phyloP scores from a whole-genome alignment of 2,329 filamentous ascomycete genomes.

The Cladosporium halotolerans region DNA sequence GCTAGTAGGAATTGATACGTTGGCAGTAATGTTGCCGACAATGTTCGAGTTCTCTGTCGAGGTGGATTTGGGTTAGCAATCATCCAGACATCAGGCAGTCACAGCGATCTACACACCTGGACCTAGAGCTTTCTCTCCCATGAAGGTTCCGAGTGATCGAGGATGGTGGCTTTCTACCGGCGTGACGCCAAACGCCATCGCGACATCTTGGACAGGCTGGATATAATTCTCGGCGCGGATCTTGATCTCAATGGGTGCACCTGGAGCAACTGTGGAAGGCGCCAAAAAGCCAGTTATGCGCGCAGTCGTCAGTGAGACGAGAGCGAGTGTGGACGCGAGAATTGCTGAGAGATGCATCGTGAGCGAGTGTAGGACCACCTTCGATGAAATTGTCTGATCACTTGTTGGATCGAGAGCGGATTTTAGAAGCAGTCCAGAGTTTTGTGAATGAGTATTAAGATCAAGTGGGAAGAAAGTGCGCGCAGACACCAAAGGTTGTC shows the following conservation, averaged over 20 bases:
- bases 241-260: conserved; percentile 32
- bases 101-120: not conserved
- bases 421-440: no score
- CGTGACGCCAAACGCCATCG: conserved; percentile 38
- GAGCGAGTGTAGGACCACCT: not conserved
- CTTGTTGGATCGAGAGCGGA: no score
- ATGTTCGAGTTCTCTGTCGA: conserved; percentile 11
- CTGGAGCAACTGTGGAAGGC: conserved; percentile 37
- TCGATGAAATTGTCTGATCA: no score
- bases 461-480: no score
- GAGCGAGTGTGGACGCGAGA: conserved; percentile 12
- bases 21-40: conserved; percentile 18
- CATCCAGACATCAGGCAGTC: no score
- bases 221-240: conserved; percentile 40
- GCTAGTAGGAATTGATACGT: conserved; percentile 16
- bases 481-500: no score
- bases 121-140: conserved; percentile 6
- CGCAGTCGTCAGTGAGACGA: conserved; percentile 27
- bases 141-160: conserved; percentile 8
- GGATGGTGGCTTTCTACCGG: not conserved
- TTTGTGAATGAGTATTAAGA: no score
- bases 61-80: no score
- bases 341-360: not conserved
- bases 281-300: conserved; percentile 41
- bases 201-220: conserved; percentile 40